A percentile compares a stretch with the other conserved stretches of the same genome.
Evolutionary conservation across 1,284 basidiomycete genomes (phyloP).

Genomic region (Cutaneotrichosporon dermatis): DNA sequence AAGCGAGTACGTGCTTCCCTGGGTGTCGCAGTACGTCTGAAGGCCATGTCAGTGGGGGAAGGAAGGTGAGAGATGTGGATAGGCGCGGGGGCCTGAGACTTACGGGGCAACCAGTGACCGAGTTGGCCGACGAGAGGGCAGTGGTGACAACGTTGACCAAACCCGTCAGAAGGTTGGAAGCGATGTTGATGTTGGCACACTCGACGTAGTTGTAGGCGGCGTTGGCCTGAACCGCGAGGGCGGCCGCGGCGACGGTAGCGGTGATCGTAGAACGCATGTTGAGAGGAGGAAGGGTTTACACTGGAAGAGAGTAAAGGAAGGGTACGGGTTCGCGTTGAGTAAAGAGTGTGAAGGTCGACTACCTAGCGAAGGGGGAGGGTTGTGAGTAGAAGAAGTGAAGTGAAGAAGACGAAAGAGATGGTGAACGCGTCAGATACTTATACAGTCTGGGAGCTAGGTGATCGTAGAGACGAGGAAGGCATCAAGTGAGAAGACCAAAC

Average conservation of each 20-base stretch:
- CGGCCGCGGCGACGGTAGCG: neutral
- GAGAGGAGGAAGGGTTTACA: too few species aligned
- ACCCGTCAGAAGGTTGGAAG: neutral
- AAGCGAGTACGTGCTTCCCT: constrained; percentile 1
- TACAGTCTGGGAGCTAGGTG: too few species aligned
- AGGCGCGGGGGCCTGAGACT: too few species aligned
- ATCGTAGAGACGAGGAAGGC: too few species aligned
- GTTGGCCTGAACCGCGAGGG: neutral
- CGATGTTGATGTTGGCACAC: constrained; percentile 1
- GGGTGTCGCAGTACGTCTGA: neutral
- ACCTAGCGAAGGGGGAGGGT: too few species aligned
- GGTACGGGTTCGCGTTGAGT: neutral
- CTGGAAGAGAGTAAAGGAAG: neutral
- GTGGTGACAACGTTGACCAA: constrained; percentile 8
- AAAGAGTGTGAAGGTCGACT: neutral
- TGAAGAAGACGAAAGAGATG: too few species aligned
- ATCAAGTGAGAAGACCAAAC: too few species aligned
- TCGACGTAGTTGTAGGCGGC: constrained; percentile 3
- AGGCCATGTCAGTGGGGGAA: neutral
- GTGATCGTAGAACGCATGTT: neutral
- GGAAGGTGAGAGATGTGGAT: too few species aligned
- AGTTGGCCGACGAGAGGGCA: neutral
- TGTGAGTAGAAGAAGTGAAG: too few species aligned
- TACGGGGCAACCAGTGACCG: constrained; percentile 3
- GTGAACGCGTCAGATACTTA: too few species aligned